Conservation (phyloP, 129 eudicot genomes). For the Centrapalus pauciflorus region DNA sequence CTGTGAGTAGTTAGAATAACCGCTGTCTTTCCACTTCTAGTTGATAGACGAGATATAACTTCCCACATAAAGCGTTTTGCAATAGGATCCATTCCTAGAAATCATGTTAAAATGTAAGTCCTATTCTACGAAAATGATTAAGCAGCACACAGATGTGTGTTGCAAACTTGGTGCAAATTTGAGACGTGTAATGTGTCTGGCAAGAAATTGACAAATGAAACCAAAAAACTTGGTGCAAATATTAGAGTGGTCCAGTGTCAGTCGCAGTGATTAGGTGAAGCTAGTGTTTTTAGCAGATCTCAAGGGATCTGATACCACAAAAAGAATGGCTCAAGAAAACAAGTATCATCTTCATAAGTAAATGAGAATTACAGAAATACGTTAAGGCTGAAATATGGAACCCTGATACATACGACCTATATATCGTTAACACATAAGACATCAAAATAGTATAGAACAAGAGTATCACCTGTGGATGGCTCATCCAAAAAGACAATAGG, state of each 20-base stretch:
- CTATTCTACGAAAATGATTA: not conserved
- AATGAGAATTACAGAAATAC: too few species aligned
- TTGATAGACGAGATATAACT: slow-evolving; percentile 88
- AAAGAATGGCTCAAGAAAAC: not conserved
- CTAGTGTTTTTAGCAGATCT: not conserved
- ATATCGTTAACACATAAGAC: not conserved
- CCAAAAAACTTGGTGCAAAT: too few species aligned
- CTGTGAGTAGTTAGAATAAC: slow-evolving; percentile 96
- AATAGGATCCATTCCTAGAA: slow-evolving; percentile 95
- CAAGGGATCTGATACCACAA: not conserved
- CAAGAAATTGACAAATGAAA: too few species aligned
- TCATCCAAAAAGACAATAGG: slow-evolving; percentile 90
- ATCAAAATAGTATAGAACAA: not conserved
- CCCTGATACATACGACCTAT: not conserved
- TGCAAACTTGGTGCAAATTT: not conserved
- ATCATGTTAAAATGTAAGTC: not conserved
- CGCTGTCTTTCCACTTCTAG: slow-evolving; percentile 94
- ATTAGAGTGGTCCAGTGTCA: too few species aligned
- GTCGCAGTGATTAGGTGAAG: not conserved
- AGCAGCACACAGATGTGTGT: not conserved
- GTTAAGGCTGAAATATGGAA: too few species aligned
- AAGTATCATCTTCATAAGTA: not conserved
- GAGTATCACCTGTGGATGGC: slow-evolving; percentile 77
- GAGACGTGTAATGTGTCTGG: too few species aligned
- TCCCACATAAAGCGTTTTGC: slow-evolving; percentile 99